These are phyloP conservation scores for Alternaria sp. DNA, from an alignment of 2,329 filamentous ascomycete genomes.

Conservation along the genomic window DNA sequence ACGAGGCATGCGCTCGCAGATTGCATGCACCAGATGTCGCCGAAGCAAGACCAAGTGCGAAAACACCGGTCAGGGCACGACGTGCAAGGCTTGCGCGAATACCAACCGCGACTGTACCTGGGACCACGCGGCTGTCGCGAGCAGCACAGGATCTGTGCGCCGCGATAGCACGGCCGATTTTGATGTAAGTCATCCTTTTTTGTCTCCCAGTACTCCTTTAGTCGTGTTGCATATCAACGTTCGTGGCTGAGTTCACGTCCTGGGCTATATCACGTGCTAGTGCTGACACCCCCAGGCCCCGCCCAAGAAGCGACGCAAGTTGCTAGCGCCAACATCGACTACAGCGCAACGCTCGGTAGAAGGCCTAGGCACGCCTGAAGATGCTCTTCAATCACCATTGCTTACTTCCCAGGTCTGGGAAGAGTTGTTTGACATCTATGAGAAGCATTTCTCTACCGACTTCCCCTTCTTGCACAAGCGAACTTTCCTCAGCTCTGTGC, in stretches of 20 bases:
- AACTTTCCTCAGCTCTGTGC: conserved; percentile 58
- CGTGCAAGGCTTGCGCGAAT: conserved; percentile 76
- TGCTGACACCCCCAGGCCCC: conserved; percentile 11
- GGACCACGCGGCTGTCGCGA: conserved; percentile 58
- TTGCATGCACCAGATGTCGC: conserved; percentile 77
- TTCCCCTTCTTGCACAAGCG: conserved; percentile 73
- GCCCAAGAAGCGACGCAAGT: conserved; percentile 44
- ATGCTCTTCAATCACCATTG: conserved; percentile 67
- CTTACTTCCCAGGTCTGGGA: conserved; percentile 71
- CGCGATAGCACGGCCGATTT: conserved; percentile 41
- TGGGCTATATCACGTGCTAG: not conserved
- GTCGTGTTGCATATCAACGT: not conserved
- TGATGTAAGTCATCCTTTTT: conserved; percentile 26
- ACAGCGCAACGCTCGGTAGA: conserved; percentile 43
- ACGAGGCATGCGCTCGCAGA: conserved; percentile 72
- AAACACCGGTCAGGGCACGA: conserved; percentile 73
- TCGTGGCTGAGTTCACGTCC: not conserved
- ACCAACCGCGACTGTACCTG: conserved; percentile 76
- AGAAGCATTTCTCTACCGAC: conserved; percentile 74
- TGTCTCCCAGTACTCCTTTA: not conserved
- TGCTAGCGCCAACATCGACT: conserved; percentile 41
- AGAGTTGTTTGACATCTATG: conserved; percentile 72
- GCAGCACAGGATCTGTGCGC: conserved; percentile 46
- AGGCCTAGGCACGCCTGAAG: conserved; percentile 56
- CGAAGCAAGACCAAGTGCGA: conserved; percentile 88